Conservation (phyloP, 148 eudicot species). For the Cornus suecica region DNA sequence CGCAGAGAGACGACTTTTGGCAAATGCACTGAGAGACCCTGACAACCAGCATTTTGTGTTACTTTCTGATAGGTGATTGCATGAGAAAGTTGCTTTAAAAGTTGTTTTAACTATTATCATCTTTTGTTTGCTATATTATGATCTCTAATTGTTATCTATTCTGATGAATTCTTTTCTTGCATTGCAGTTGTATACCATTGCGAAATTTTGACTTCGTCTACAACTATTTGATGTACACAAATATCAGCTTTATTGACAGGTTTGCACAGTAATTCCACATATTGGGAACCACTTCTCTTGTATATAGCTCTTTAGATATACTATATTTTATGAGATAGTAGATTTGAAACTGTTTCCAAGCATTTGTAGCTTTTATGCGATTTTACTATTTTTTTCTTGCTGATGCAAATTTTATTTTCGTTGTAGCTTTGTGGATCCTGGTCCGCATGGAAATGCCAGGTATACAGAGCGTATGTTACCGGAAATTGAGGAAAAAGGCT, state of each 20-base stretch:
- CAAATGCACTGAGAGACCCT: constrained; percentile 80
- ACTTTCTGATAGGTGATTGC: constrained; percentile 83
- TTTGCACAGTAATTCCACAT: constrained; percentile 24
- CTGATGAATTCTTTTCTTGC: constrained; percentile 18
- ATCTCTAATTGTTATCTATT: neutral
- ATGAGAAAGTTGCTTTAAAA: neutral
- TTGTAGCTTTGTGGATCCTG: constrained; percentile 92
- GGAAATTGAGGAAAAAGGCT: constrained; percentile 73
- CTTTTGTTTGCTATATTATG: neutral
- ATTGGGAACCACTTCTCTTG: neutral
- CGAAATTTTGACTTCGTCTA: constrained; percentile 78
- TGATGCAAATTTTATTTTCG: constrained; percentile 15
- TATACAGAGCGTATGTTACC: constrained; percentile 87
- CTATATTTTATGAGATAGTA: neutral
- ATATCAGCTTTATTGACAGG: constrained; percentile 92
- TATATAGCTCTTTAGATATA: neutral
- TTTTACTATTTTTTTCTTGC: constrained; percentile 1
- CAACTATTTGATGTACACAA: constrained; percentile 80
- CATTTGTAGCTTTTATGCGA: neutral
- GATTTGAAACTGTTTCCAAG: neutral
- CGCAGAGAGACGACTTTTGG: constrained; percentile 92
- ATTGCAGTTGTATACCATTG: constrained; percentile 91
- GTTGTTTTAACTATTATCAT: neutral
- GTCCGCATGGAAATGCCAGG: constrained; percentile 94
- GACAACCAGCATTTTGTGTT: constrained; percentile 94